Evolutionary conservation across 108 stramenopile species (phyloP), one percentile per base, ranked within the genome.

Genomic region (Asterionellopsis glacialis): DNA sequence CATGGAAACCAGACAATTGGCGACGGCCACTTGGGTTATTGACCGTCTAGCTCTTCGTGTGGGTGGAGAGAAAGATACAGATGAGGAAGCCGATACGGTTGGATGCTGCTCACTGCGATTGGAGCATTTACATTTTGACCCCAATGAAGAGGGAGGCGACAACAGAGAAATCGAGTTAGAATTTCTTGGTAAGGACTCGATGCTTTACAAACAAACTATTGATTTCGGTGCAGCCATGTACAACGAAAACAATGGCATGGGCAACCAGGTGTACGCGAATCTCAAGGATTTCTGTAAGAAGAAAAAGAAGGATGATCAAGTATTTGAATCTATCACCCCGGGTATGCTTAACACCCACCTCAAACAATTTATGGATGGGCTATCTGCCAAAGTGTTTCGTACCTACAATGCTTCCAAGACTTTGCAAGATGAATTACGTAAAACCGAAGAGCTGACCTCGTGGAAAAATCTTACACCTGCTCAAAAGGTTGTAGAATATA

Each of bases 321-420:
- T 99, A 0, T 99, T 99, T 73, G 96, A 97, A 59, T 65, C 75
- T 52, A 90, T 99, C 63, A 94, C 88, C 44, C 97, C 97, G 1
- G 80, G 87, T 14, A 67, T 84, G 60, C 78, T 98, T 55, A 98
- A 98, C 81, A 72, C 74, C 22, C 95, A 98, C 61, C 79, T 98
- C 58, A 94, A 96, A 62, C 72, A 75, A 10, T 88, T 98, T 57
- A 99, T 99, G 99, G 94, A 96, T 15, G 99, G 99, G 0, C 79
- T 99, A 10, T 86, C 95, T n/a, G 99, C 99, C 57, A 99, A 99
- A 67, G 99, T 99, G 0, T 99, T 99, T 73, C 96, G 99, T 94
- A 99, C 99, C 41, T 98, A 96, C 90, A 99, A 99, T 76, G 99
- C 99, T 4, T 95, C 95, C 26, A 88, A 93, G 42, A 99, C 99